Evolutionary conservation across 495 filamentous ascomycete genomes (phyloP).

Genomic region (Aspergillus wentii): DNA sequence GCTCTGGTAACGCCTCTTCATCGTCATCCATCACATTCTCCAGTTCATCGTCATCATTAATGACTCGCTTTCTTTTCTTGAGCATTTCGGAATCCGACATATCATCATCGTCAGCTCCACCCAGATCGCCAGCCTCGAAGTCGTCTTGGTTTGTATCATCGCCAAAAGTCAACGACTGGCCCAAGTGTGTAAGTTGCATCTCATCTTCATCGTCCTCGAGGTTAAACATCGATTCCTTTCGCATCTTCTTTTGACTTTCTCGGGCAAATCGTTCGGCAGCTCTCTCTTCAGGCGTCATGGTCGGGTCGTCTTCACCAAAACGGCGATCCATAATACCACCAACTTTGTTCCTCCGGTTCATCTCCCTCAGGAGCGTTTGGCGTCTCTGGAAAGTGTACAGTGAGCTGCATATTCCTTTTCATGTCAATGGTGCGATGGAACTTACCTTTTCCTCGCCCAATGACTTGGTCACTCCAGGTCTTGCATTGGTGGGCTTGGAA

Average conservation of each 20-base stretch:
- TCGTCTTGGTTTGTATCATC: constrained; percentile 58
- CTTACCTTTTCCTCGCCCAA: constrained; percentile 79
- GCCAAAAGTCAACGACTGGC: constrained; percentile 62
- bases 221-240: constrained; percentile 76
- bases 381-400: constrained; percentile 49
- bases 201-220: constrained; percentile 77
- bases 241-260: constrained; percentile 70
- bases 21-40: constrained; percentile 36
- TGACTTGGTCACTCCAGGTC: constrained; percentile 81
- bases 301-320: constrained; percentile 93
- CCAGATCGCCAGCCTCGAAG: constrained; percentile 71
- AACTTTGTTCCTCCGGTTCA: constrained; percentile 80
- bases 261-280: constrained; percentile 84
- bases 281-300: constrained; percentile 89
- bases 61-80: constrained; percentile 56
- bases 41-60: constrained; percentile 28
- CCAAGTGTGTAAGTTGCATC: constrained; percentile 75
- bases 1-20: constrained; percentile 55
- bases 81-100: constrained; percentile 55
- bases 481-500: constrained; percentile 48
- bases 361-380: constrained; percentile 76
- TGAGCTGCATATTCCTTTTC: background rate
- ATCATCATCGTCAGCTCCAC: constrained; percentile 49
- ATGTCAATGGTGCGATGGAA: constrained; percentile 6
- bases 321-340: constrained; percentile 89